Evolutionary conservation across 176 grass and related monocot species (phyloP).

Genomic region (Eleusine indica): DNA sequence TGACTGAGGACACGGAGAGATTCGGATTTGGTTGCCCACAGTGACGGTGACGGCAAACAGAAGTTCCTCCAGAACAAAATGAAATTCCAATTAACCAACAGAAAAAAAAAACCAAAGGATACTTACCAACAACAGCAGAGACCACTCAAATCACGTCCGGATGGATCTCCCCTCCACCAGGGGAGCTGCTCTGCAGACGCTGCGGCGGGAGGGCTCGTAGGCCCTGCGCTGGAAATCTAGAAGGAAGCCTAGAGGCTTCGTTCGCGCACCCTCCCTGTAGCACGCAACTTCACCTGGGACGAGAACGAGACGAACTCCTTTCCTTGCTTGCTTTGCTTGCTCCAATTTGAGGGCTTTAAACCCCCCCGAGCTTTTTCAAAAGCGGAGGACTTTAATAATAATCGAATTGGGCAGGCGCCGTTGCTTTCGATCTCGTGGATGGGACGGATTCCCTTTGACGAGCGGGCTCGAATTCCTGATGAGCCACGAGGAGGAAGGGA

Average conservation of each 20-base stretch:
- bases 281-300: constrained; percentile 22
- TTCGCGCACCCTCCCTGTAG: background rate
- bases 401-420: background rate
- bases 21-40: background rate
- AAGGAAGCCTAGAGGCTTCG: background rate
- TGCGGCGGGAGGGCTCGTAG: no score
- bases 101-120: background rate
- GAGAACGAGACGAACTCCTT: constrained; percentile 14
- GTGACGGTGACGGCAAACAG: background rate
- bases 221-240: background rate
- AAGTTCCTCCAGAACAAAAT: background rate
- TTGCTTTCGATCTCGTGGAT: constrained; percentile 44
- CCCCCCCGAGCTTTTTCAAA: constrained; percentile 20
- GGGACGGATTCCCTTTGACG: constrained; percentile 27
- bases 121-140: background rate
- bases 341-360: constrained; percentile 24
- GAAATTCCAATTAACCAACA: background rate
- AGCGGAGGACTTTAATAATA: constrained; percentile 26
- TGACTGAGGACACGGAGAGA: background rate
- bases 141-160: background rate
- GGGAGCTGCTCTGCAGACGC: background rate
- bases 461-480: constrained; percentile 33
- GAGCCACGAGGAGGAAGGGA: background rate
- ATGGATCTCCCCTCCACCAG: background rate
- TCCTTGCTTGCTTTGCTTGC: background rate